Base-by-base conservation (phyloP, 2,329 filamentous ascomycete genomes). In the Fusarium caatingaense region DNA sequence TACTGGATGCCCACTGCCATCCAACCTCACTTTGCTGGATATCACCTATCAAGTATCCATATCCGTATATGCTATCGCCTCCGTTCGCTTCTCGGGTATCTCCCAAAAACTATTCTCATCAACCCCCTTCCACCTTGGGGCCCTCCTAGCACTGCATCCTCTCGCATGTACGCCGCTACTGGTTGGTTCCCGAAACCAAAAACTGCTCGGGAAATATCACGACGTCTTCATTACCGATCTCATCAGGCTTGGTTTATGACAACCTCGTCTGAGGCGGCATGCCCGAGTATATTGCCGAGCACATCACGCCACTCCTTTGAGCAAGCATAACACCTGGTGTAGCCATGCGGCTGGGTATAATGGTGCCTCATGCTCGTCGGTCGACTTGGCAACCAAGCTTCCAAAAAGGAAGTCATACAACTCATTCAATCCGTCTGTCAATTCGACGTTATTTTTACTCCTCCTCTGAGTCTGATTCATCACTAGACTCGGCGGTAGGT, bases 401-500 rank as follows among this genome's bases (percentile, higher is more conserved):
- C 50, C 62, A 64, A 64, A 56, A 61, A 50, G 48, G 30, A 51
- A 57, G 58, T 66, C 61, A 72, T 72, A 63, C 63, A 69, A 72
- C 62, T 73, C 70, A 73, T 74, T 74, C 70, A 74, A 59, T 69
- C 72, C 60, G 65, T 69, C 58, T 56, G 30, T 60, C 46, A 56
- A 40, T 55, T 50, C 27, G 44, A 50, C 59, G 53, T 40, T 28
- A 37, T 25, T 20, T 62, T 70, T 87, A 80, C 71, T 84, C 83
- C 44, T 83, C 83, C 54, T 84, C 84, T 40, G 82, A 84, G 48
- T 84, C 83, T 3, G 83, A 84, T 49, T 84, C 83, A 27, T 84
- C 83, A 46, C 79, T 81, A 11, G 79, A 80, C 30, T 81, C 78
- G 60, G 76, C 78, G 30, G 66, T 76, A 21, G 74, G 76, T 46